Evolutionary conservation across 306 rosid genomes (phyloP).

Genomic region (Pueraria montana): DNA sequence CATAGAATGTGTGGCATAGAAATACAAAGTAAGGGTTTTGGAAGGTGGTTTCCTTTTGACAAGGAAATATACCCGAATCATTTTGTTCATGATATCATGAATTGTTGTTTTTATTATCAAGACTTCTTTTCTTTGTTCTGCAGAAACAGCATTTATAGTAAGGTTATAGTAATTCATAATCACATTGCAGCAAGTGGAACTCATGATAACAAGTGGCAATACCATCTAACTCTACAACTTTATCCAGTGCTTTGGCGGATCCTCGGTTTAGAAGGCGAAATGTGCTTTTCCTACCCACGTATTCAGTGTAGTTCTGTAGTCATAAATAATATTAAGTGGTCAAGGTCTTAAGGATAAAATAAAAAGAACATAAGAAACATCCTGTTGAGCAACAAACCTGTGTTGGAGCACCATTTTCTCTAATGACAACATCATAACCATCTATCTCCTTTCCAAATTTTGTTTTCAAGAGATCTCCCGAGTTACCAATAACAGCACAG

Average conservation of each 20-base stretch:
- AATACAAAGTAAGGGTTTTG: constrained; percentile 16
- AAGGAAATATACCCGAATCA: constrained; percentile 71
- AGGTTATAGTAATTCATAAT: constrained; percentile 39
- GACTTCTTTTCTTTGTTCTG: constrained; percentile 91
- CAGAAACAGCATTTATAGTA: constrained; percentile 53
- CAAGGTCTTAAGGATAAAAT: constrained; percentile 37
- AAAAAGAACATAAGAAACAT: constrained; percentile 34
- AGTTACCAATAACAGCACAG: constrained; percentile 98
- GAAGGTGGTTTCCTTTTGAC: constrained; percentile 25
- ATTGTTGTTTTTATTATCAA: constrained; percentile 92
- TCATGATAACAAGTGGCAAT: constrained; percentile 34
- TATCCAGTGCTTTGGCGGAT: constrained; percentile 97
- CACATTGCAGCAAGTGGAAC: constrained; percentile 28
- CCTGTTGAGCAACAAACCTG: constrained; percentile 60
- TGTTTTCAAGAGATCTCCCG: constrained; percentile 95
- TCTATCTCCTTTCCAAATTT: constrained; percentile 94
- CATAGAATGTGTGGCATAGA: constrained; percentile 29
- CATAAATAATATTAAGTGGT: constrained; percentile 35
- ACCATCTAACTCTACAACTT: constrained; percentile 96
- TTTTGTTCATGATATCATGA: constrained; percentile 93
- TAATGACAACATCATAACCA: constrained; percentile 80
- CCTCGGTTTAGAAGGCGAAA: constrained; percentile 98
- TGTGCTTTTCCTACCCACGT: constrained; percentile 88
- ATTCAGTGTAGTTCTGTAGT: constrained; percentile 80
- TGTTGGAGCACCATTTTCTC: constrained; percentile 98